Evolutionary conservation across 2,329 filamentous ascomycete species (phyloP).

Genomic region (Neonectria ditissima): DNA sequence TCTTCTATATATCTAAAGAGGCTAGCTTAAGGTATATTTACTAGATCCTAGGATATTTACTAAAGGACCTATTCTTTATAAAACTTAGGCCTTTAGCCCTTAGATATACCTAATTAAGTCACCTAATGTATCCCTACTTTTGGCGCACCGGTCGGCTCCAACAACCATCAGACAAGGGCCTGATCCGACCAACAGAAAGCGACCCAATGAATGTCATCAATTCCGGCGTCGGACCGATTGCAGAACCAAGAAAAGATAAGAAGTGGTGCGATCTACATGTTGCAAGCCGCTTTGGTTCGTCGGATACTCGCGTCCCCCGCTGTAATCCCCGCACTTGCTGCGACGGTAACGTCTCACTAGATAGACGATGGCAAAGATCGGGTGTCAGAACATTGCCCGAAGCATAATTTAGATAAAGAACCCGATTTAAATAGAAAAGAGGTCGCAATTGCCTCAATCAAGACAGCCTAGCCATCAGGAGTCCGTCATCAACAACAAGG

Average conservation of each 20-base stretch:
- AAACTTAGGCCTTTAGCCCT: too few relatives aligned
- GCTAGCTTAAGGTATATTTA: too few relatives aligned
- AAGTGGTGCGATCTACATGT: neutral
- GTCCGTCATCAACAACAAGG: neutral
- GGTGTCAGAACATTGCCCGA: neutral
- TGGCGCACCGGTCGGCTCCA: too few relatives aligned
- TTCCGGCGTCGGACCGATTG: neutral
- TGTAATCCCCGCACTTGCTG: neutral
- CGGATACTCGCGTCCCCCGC: neutral
- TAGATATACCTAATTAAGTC: too few relatives aligned
- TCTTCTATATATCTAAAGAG: too few relatives aligned
- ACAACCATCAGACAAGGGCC: neutral
- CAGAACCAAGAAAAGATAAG: neutral
- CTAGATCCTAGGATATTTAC: too few relatives aligned
- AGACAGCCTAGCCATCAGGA: neutral
- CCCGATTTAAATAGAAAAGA: neutral
- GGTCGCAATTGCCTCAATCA: neutral
- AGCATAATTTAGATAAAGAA: neutral
- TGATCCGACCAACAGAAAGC: neutral
- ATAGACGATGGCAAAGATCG: neutral
- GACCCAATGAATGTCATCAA: neutral
- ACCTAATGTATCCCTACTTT: too few relatives aligned
- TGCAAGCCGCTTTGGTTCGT: neutral
- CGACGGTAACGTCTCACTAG: neutral
- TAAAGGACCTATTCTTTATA: too few relatives aligned